A percentile compares a stretch with the other conserved stretches of the same genome.
These are phyloP conservation scores for Penicillium longicatenatum DNA, from an alignment of 495 filamentous ascomycete species.

Conservation along the genomic window DNA sequence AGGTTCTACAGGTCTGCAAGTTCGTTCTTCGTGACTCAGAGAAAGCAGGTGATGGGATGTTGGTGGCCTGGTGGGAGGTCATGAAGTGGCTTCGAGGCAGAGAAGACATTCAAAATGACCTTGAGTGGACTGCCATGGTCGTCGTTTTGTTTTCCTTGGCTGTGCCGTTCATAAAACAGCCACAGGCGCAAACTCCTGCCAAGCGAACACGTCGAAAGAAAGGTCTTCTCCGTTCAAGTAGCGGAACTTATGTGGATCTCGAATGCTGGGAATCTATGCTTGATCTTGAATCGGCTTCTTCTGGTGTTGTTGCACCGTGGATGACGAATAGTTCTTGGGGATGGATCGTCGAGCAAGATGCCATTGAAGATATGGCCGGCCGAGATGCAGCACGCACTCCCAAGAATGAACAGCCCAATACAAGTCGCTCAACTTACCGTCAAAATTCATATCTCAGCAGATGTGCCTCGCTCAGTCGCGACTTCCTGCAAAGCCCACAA, in stretches of 20 bases:
- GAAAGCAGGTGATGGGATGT: slow-evolving; percentile 62
- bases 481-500: slow-evolving; percentile 59
- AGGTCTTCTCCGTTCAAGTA: slow-evolving; percentile 59
- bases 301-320: slow-evolving; percentile 62
- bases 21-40: slow-evolving; percentile 60
- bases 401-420: slow-evolving; percentile 25
- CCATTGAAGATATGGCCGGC: slow-evolving; percentile 39
- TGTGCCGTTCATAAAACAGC: slow-evolving; percentile 48
- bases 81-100: slow-evolving; percentile 65
- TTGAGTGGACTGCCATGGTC: slow-evolving; percentile 79
- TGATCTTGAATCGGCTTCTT: slow-evolving; percentile 55
- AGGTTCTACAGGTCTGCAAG: slow-evolving; percentile 59
- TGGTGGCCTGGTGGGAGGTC: slow-evolving; percentile 75
- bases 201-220: slow-evolving; percentile 50
- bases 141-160: slow-evolving; percentile 69
- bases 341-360: slow-evolving; percentile 67
- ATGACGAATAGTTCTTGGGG: slow-evolving; percentile 68
- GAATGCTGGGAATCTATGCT: slow-evolving; percentile 67
- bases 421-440: slow-evolving; percentile 44
- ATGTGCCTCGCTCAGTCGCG: slow-evolving; percentile 47
- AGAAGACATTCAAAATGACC: slow-evolving; percentile 51
- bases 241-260: slow-evolving; percentile 55
- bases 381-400: slow-evolving; percentile 23
- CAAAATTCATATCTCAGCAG: slow-evolving; percentile 47
- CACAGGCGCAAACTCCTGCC: slow-evolving; percentile 35